These are phyloP conservation scores for Eucalyptus pumila DNA, from an alignment of 345 rosid genomes.

Conservation along the genomic window DNA sequence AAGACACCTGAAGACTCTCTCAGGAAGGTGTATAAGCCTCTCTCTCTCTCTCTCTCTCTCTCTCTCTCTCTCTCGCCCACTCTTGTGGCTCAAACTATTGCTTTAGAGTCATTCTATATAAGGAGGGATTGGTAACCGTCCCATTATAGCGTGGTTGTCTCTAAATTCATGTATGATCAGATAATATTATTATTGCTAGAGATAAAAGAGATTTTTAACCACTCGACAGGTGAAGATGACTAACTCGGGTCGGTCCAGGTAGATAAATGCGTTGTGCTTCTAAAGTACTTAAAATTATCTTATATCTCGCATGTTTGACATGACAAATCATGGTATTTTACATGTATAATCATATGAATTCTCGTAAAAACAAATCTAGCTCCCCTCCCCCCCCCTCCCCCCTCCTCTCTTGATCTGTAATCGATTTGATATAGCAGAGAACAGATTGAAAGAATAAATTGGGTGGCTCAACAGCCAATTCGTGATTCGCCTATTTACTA, in stretches of 20 bases:
- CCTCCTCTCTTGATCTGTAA: neutral
- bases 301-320: neutral
- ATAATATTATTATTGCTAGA: neutral
- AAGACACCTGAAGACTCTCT: neutral
- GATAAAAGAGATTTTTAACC: neutral
- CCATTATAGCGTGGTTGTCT: neutral
- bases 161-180: neutral
- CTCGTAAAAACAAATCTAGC: neutral
- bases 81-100: neutral
- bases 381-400: too few species aligned
- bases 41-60: neutral
- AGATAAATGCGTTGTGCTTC: neutral
- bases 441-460: neutral
- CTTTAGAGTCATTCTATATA: neutral
- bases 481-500: neutral
- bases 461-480: neutral
- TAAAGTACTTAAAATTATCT: neutral
- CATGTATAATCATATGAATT: neutral
- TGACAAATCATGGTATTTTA: neutral
- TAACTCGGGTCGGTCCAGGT: neutral
- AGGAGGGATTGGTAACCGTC: neutral
- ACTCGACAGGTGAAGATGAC: neutral
- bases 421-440: neutral
- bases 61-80: neutral
- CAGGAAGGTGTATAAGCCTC: neutral